Percentiles rank a stretch among this genome's conserved stretches.
phyloP scores from a whole-genome alignment of 2,329 filamentous ascomycete species.

The Tolypocladium sp. region DNA sequence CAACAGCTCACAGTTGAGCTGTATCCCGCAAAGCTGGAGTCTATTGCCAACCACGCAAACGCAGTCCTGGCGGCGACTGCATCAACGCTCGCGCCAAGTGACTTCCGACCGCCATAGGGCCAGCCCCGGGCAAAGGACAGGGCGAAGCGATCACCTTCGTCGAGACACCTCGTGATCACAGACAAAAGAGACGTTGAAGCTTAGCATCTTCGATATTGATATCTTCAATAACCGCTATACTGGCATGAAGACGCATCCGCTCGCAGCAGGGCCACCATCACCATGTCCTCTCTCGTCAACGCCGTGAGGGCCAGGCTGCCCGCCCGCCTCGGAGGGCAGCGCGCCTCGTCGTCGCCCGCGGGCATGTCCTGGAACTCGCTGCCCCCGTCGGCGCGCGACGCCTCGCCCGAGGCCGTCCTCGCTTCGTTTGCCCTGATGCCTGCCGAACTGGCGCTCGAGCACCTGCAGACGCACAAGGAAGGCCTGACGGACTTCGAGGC shows the following conservation, averaged over 20 bases:
- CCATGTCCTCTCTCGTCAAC: constrained; percentile 2
- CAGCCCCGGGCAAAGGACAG: background rate
- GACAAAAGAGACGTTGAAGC: background rate
- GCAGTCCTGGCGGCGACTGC: constrained; percentile 10
- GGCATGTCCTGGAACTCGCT: constrained; percentile 5
- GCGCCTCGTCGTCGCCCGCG: background rate
- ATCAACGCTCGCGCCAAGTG: constrained; percentile 2
- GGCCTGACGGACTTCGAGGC: constrained; percentile 13
- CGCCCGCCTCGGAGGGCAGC: background rate
- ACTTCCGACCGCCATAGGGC: constrained; percentile 7
- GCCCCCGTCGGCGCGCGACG: constrained; percentile 5
- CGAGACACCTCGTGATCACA: background rate
- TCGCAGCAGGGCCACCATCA: background rate
- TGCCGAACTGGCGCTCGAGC: constrained; percentile 7
- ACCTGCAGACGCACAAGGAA: constrained; percentile 9
- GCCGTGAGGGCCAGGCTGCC: background rate
- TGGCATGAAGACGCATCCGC: constrained; percentile 5
- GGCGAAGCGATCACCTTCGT: background rate
- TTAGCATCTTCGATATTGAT: background rate
- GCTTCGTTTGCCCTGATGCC: constrained; percentile 10
- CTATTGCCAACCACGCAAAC: constrained; percentile 1
- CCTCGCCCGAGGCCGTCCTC: constrained; percentile 10
- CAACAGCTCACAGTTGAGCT: constrained; percentile 7
- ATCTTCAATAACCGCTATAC: constrained; percentile 1
- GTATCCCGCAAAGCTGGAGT: constrained; percentile 9